Evolutionary conservation across 2,329 filamentous ascomycete genomes (phyloP).

Genomic region (Aspergillus bombycis): DNA sequence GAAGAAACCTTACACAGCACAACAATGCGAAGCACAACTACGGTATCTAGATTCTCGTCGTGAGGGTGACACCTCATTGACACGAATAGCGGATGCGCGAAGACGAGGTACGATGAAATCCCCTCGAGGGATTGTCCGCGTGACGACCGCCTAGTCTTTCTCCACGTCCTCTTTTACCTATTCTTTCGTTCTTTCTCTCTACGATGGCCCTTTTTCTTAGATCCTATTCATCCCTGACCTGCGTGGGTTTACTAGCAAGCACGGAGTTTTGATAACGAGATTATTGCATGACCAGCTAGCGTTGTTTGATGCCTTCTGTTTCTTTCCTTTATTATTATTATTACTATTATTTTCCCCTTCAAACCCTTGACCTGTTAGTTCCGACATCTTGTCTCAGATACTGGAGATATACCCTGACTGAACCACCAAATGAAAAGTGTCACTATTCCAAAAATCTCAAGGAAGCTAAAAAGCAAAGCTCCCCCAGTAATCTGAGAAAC

Average conservation of each 20-base stretch:
- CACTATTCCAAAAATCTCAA: background rate
- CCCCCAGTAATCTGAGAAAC: background rate
- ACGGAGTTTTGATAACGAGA: background rate
- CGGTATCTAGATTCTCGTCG: conserved; percentile 28
- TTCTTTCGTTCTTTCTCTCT: conserved; percentile 5
- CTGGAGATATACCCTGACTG: background rate
- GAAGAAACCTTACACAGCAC: conserved; percentile 35
- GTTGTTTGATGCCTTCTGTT: background rate
- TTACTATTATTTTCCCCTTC: background rate
- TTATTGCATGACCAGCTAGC: conserved; percentile 1
- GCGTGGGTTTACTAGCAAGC: background rate
- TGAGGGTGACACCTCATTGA: conserved; percentile 21
- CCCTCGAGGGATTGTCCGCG: background rate
- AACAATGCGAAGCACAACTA: conserved; percentile 42
- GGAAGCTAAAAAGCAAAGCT: background rate
- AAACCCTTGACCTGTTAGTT: background rate
- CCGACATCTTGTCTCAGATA: background rate
- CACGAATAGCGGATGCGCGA: conserved; percentile 28
- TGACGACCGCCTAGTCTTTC: conserved; percentile 7
- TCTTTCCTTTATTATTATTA: background rate
- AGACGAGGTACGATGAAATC: conserved; percentile 15
- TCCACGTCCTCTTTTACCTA: background rate
- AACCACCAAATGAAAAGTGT: background rate
- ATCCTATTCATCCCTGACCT: background rate
- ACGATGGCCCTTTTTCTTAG: conserved; percentile 5